phyloP scores from a whole-genome alignment of 176 grass and related monocot species.

The Aegilops umbellulata region DNA sequence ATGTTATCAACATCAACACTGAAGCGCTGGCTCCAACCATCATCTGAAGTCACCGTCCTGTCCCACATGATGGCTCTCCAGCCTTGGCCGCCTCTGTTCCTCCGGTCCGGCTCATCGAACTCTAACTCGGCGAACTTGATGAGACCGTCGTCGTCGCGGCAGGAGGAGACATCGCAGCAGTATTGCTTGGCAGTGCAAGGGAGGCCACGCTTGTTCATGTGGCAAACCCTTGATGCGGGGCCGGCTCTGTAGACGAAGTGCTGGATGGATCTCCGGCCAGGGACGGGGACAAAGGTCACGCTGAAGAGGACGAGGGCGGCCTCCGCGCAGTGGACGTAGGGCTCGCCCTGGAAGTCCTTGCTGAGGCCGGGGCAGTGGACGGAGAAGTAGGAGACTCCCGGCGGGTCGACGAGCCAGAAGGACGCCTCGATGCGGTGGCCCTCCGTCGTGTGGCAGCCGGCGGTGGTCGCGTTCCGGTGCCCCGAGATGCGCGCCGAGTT shows the following conservation, averaged over 20 bases:
- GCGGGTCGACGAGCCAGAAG: not conserved
- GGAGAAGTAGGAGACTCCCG: not conserved
- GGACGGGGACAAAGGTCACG: not conserved
- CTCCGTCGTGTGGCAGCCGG: not conserved
- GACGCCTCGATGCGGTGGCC: not conserved
- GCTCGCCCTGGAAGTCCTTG: not conserved
- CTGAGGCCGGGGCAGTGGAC: not conserved
- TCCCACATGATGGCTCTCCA: slow-evolving; percentile 1
- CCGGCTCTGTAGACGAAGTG: not conserved
- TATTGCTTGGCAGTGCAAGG: not conserved
- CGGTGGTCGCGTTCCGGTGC: not conserved
- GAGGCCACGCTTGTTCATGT: not conserved
- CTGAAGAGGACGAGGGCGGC: not conserved
- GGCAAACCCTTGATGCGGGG: not conserved
- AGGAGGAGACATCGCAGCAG: not conserved
- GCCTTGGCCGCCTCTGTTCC: not conserved
- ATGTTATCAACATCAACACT: not conserved
- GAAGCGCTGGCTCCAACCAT: not conserved
- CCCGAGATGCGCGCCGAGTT: not conserved
- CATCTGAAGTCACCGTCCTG: not conserved
- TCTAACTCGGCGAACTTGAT: not conserved
- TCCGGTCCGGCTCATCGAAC: not conserved
- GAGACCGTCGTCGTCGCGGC: not conserved
- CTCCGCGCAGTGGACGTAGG: not conserved
- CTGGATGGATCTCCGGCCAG: not conserved